Conservation (phyloP, 2,329 filamentous ascomycete species). For the Huntiella abstrusa region DNA sequence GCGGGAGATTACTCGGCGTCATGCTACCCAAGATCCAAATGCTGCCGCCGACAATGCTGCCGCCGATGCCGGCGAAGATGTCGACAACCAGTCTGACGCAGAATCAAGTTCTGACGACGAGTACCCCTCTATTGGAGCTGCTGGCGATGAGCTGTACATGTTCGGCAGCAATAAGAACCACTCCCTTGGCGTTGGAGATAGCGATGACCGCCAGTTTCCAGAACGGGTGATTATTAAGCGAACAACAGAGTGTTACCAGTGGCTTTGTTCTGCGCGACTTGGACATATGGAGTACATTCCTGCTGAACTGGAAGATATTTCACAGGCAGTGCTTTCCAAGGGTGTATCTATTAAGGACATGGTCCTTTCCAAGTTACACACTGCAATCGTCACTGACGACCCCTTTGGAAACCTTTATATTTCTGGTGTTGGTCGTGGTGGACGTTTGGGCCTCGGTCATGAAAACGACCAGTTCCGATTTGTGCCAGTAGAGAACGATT, state of each 20-base stretch:
- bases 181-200: constrained; percentile 81
- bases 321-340: constrained; percentile 50
- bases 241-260: constrained; percentile 56
- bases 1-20: constrained; percentile 22
- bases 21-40: constrained; percentile 6
- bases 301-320: constrained; percentile 33
- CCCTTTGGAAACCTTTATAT: constrained; percentile 80
- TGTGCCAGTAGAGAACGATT: constrained; percentile 57
- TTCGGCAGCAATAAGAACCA: constrained; percentile 96
- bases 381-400: constrained; percentile 71
- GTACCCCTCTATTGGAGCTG: not conserved
- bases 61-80: constrained; percentile 16
- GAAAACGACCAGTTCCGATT: constrained; percentile 81
- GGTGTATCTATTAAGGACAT: constrained; percentile 66
- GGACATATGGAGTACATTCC: constrained; percentile 28
- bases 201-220: constrained; percentile 84
- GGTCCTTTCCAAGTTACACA: constrained; percentile 78
- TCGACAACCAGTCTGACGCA: constrained; percentile 27
- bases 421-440: constrained; percentile 79
- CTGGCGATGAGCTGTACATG: constrained; percentile 71
- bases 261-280: not conserved
- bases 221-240: constrained; percentile 63
- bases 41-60: constrained; percentile 14
- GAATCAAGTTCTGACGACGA: constrained; percentile 18
- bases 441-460: constrained; percentile 72